phyloP scores from a whole-genome alignment of 1,284 basidiomycete genomes.

The Cystobasidium pallidum region DNA sequence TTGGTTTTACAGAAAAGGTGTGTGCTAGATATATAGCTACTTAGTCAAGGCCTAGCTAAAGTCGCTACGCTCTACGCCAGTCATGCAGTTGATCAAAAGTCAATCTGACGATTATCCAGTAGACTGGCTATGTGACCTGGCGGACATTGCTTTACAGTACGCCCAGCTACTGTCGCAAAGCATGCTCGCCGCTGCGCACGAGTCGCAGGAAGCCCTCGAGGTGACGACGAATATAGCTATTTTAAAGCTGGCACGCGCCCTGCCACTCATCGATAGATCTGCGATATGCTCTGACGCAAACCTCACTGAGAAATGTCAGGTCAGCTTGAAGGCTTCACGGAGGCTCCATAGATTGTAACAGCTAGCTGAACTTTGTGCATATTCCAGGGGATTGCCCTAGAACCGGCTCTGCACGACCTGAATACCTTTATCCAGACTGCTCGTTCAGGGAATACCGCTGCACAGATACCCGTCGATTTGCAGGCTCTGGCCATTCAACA shows the following conservation, averaged over 20 bases:
- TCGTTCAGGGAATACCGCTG: not conserved
- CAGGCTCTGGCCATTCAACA: not conserved
- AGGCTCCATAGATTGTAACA: too few relatives aligned
- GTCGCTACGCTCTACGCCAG: not conserved
- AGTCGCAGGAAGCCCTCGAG: not conserved
- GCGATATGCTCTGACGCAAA: too few relatives aligned
- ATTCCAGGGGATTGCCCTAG: not conserved
- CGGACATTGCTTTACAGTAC: not conserved
- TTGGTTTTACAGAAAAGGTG: constrained; percentile 35
- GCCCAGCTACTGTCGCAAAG: not conserved
- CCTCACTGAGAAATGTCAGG: too few relatives aligned
- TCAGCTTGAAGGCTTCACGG: too few relatives aligned
- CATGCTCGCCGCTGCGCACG: not conserved
- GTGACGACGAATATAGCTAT: not conserved
- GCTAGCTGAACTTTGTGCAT: too few relatives aligned
- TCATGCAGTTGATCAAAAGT: not conserved
- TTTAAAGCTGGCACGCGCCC: not conserved
- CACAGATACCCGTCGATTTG: not conserved
- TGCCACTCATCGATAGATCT: not conserved
- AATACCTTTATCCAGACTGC: not conserved
- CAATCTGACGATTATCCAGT: not conserved
- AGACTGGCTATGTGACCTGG: not conserved
- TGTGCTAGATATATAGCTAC: not conserved
- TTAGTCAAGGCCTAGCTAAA: not conserved
- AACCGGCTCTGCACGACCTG: not conserved